Evolutionary conservation across 768 basidiomycete species (phyloP).

Genomic region (Dentipellis fragilis): DNA sequence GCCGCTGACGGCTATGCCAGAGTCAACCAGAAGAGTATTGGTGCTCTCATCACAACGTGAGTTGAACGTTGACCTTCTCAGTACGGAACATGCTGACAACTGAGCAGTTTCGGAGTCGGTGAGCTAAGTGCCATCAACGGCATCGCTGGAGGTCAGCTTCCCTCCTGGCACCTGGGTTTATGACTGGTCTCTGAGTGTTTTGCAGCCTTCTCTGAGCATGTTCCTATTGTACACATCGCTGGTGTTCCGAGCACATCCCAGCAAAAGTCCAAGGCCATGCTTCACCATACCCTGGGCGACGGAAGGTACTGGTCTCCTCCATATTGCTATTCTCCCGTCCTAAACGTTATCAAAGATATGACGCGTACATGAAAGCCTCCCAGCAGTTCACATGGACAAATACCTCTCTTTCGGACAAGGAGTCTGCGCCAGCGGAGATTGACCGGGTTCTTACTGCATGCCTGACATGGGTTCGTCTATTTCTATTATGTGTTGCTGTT

Average conservation of each 20-base stretch:
- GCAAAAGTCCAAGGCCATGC: constrained; percentile 59
- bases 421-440: constrained; percentile 56
- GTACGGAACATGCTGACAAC: background rate
- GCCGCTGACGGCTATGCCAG: constrained; percentile 92
- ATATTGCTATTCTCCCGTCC: background rate
- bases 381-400: constrained; percentile 68
- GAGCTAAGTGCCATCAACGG: constrained; percentile 84
- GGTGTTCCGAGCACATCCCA: constrained; percentile 71
- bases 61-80: constrained; percentile 8
- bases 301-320: constrained; percentile 38
- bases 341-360: constrained; percentile 37
- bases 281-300: constrained; percentile 87
- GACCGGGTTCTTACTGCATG: constrained; percentile 71
- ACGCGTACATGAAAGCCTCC: constrained; percentile 70
- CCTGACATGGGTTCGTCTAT: background rate
- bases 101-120: constrained; percentile 77
- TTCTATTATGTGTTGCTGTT: background rate
- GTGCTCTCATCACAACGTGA: constrained; percentile 74
- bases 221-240: constrained; percentile 83
- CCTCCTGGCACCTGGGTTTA: background rate
- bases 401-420: constrained; percentile 42
- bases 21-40: constrained; percentile 64
- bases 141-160: constrained; percentile 54
- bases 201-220: constrained; percentile 74
- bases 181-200: background rate